Conservation (phyloP, 2,329 filamentous ascomycete species). For the Pestalotiopsis sp. region DNA sequence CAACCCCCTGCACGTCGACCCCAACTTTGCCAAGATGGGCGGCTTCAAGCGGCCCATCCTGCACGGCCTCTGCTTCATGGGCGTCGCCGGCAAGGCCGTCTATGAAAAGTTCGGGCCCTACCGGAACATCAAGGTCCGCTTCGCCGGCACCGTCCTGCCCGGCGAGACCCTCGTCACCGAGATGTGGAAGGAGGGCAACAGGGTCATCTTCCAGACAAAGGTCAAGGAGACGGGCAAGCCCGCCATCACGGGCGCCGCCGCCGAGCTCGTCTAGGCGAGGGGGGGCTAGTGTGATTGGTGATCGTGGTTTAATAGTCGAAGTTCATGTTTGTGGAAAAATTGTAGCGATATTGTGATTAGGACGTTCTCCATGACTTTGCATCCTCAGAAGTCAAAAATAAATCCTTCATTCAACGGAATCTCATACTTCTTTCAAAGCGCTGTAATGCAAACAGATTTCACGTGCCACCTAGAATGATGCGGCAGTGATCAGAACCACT, state of each 20-base stretch:
- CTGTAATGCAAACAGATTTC: too few species aligned
- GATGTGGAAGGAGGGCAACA: conserved; percentile 88
- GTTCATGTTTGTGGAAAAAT: not conserved
- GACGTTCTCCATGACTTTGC: not conserved
- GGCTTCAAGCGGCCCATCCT: conserved; percentile 94
- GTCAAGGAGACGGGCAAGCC: conserved; percentile 93
- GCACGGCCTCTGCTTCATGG: conserved; percentile 96
- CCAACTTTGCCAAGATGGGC: conserved; percentile 89
- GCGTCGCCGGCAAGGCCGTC: conserved; percentile 87
- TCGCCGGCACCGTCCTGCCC: conserved; percentile 82
- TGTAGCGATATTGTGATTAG: not conserved
- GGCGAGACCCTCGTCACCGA: conserved; percentile 90
- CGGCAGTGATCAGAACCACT: too few species aligned
- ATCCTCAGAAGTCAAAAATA: not conserved
- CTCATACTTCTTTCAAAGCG: not conserved
- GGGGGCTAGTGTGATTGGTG: not conserved
- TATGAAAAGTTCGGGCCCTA: conserved; percentile 80
- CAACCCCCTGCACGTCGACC: conserved; percentile 96
- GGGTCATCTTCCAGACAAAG: conserved; percentile 81
- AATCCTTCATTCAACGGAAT: not conserved
- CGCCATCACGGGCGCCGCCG: conserved; percentile 80
- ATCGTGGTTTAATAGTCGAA: not conserved
- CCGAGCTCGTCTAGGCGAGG: conserved; percentile 61
- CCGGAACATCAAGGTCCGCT: conserved; percentile 91
- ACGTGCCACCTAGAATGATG: too few species aligned